Percentiles rank a stretch among this genome's conserved stretches.
Evolutionary conservation across 2,329 filamentous ascomycete species (phyloP).

Genomic region (Pseudogymnoascus sp.): DNA sequence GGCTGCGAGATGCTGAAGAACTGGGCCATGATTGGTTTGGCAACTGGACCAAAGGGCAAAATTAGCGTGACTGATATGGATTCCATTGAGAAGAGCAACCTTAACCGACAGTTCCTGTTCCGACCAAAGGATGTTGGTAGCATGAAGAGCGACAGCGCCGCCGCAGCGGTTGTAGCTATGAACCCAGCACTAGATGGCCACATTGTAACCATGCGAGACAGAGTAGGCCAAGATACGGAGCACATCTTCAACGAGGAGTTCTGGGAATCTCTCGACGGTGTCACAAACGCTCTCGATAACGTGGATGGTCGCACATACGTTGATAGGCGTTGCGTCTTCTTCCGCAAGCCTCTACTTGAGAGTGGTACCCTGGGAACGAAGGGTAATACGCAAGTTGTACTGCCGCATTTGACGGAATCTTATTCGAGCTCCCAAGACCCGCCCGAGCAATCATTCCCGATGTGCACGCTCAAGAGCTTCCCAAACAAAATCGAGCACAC

Average conservation of each 20-base stretch:
- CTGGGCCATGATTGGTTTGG: conserved; percentile 97
- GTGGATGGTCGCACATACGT: conserved; percentile 96
- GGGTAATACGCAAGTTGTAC: conserved; percentile 93
- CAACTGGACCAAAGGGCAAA: conserved; percentile 76
- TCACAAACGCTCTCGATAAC: conserved; percentile 96
- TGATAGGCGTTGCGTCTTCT: conserved; percentile 93
- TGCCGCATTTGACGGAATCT: conserved; percentile 87
- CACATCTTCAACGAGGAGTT: conserved; percentile 90
- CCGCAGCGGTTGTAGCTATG: conserved; percentile 85
- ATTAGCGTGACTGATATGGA: conserved; percentile 97
- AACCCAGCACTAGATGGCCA: conserved; percentile 86
- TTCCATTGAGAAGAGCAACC: conserved; percentile 96
- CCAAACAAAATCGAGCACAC: conserved; percentile 98
- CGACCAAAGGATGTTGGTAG: conserved; percentile 86
- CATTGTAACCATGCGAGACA: conserved; percentile 78
- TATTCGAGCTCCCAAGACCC: conserved; percentile 97
- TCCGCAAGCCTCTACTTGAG: conserved; percentile 92
- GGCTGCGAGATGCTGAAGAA: conserved; percentile 99
- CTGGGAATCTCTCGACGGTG: conserved; percentile 78
- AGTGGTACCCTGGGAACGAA: conserved; percentile 98
- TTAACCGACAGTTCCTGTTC: conserved; percentile 97
- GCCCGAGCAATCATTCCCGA: conserved; percentile 96
- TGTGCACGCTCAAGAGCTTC: conserved; percentile 96
- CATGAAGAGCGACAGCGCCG: conserved; percentile 93
- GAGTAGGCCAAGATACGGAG: conserved; percentile 87